Evolutionary conservation across 1,139 yeast genomes (phyloP).

Genomic region (Zygosaccharomyces sapae): DNA sequence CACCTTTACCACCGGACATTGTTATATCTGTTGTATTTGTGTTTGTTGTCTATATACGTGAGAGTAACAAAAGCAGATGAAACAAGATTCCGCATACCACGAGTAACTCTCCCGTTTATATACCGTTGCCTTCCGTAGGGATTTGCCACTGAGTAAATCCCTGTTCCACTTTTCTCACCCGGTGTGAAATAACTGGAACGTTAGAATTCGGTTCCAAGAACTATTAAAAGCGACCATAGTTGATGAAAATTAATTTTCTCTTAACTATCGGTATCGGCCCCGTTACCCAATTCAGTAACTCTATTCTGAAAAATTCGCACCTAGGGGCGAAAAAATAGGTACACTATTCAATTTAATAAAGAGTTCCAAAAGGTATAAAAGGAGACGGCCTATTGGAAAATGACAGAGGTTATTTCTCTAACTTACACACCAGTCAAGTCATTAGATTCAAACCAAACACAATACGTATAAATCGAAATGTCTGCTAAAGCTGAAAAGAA

Average conservation of each 20-base stretch:
- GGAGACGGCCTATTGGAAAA: neutral
- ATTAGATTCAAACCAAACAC: constrained; percentile 10
- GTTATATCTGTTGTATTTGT: constrained; percentile 19
- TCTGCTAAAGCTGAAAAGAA: constrained; percentile 97
- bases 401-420: too few relatives aligned
- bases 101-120: neutral
- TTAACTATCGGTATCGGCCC: constrained; percentile 51
- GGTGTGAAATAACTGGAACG: constrained; percentile 33
- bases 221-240: constrained; percentile 44
- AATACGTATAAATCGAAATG: constrained; percentile 56
- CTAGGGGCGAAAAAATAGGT: constrained; percentile 11
- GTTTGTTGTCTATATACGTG: constrained; percentile 15
- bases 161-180: constrained; percentile 22
- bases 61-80: neutral
- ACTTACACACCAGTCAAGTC: too few relatives aligned
- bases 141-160: constrained; percentile 6
- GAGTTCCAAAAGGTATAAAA: constrained; percentile 1
- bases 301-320: constrained; percentile 39
- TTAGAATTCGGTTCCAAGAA: constrained; percentile 18
- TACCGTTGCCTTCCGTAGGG: constrained; percentile 1
- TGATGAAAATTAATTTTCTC: constrained; percentile 51
- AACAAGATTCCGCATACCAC: neutral
- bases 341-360: constrained; percentile 1
- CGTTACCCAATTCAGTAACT: constrained; percentile 50
- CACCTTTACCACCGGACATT: constrained; percentile 99